Evolutionary conservation across 148 eudicot genomes (phyloP).

Genomic region (Rhododendron simsii): DNA sequence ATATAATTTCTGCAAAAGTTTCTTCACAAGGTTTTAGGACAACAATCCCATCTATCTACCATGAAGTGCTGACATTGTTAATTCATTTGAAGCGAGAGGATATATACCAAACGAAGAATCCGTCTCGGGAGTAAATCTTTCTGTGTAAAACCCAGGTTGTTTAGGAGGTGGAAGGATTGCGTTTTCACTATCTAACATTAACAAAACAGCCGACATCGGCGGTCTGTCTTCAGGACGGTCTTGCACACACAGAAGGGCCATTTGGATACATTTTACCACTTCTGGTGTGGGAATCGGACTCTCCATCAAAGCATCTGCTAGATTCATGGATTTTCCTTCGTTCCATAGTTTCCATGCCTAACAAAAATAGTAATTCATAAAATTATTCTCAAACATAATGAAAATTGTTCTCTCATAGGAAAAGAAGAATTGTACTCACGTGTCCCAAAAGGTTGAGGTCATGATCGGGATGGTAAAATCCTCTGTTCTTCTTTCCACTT

Average conservation of each 20-base stretch:
- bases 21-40: too few species aligned
- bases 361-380: too few species aligned
- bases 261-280: constrained; percentile 1
- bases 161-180: not conserved
- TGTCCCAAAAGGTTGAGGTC: too few species aligned
- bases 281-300: not conserved
- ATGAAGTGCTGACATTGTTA: not conserved
- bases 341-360: too few species aligned
- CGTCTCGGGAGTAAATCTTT: not conserved
- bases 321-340: too few species aligned
- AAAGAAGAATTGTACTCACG: too few species aligned
- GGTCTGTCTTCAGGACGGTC: constrained; percentile 5
- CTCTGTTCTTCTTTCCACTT: too few species aligned
- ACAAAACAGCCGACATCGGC: not conserved
- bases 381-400: too few species aligned
- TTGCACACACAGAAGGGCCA: constrained; percentile 7
- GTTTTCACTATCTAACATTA: constrained; percentile 1
- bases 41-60: not conserved
- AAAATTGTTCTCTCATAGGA: too few species aligned
- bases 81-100: not conserved
- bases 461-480: too few species aligned
- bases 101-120: not conserved
- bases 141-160: constrained; percentile 8
- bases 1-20: too few species aligned
- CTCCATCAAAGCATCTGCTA: constrained; percentile 6